Conservation (phyloP, 1,284 basidiomycete species). For the Ganoderma leucocontextum region DNA sequence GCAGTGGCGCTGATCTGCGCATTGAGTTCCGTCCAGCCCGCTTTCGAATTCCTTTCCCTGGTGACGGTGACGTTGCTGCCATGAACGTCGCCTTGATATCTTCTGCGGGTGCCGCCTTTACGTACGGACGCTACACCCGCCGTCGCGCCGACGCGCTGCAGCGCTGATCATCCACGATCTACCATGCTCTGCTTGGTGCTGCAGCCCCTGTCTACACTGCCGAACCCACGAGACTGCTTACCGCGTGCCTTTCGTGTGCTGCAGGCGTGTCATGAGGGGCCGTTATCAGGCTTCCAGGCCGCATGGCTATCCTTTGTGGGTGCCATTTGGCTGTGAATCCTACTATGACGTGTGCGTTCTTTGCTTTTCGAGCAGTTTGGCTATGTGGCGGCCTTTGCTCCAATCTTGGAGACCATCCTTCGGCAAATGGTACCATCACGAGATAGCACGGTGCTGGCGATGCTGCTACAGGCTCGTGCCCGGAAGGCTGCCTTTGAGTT, state of each 20-base stretch:
- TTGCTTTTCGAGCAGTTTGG: background rate
- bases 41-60: background rate
- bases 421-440: background rate
- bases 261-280: slow-evolving; percentile 1
- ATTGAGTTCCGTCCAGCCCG: background rate
- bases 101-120: background rate
- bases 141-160: slow-evolving; percentile 8
- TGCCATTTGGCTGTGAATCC: background rate
- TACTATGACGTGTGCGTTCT: background rate
- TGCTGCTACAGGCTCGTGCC: background rate
- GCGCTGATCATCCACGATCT: slow-evolving; percentile 17
- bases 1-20: background rate
- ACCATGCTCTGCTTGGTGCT: slow-evolving; percentile 7
- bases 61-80: background rate
- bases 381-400: background rate
- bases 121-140: slow-evolving; percentile 8
- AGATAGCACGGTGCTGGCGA: background rate
- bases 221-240: background rate
- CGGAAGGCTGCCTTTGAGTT: background rate
- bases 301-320: slow-evolving; percentile 14
- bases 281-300: slow-evolving; percentile 9
- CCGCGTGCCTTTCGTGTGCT: slow-evolving; percentile 8
- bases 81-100: background rate
- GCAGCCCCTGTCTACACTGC: slow-evolving; percentile 8
- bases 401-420: background rate